Evolutionary conservation across 345 rosid species (phyloP), one percentile per base, ranked within the genome.

Genomic region (Noccaea bulbosa): DNA sequence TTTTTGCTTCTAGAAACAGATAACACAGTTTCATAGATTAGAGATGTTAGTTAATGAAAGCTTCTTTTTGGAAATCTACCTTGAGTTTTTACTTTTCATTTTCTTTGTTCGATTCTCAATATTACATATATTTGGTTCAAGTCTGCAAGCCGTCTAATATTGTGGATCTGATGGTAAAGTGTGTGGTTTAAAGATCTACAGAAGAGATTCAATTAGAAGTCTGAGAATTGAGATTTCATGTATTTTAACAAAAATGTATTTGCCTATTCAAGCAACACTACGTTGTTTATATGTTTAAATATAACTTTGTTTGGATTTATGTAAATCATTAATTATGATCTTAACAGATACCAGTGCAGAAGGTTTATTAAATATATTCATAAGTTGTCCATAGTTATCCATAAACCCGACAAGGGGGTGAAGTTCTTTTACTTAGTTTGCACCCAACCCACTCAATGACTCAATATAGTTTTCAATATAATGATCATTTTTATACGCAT

Each of bases 31-130:
- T 65, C 47, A 58, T 44, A 49, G 44, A 56, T 56, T 67, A 74
- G 41, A 66, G 55, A 74, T 59, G 17, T 67, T 67, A 67, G 15
- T 67, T 67, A 74, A 73, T 73, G 77, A 73, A 20, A 65, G 77
- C 56, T 45, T 63, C 20, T 52, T 38, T 71, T 62, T 71, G 4
- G 17, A 62, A 53, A 39, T 22, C 38, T 41, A 55, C 7, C 65
- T 64, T 72, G 43, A 72, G 22, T 2, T 57, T 20, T 65, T 65
- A 46, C 57, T 53, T 74, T 69, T 43, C 74, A 38, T 68, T 68
- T 20, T 61, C 14, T 35, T 60, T 74, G n/a, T 60, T 41, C 11
- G 0, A 15, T 61, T 1, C 1, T 20, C 22, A 20, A 20, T 20
- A 20, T 20, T 20, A 20, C 32, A 15, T 4, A 41, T 11, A 15